phyloP scores from a whole-genome alignment of 129 eudicot genomes.

The Deinandra increscens region DNA sequence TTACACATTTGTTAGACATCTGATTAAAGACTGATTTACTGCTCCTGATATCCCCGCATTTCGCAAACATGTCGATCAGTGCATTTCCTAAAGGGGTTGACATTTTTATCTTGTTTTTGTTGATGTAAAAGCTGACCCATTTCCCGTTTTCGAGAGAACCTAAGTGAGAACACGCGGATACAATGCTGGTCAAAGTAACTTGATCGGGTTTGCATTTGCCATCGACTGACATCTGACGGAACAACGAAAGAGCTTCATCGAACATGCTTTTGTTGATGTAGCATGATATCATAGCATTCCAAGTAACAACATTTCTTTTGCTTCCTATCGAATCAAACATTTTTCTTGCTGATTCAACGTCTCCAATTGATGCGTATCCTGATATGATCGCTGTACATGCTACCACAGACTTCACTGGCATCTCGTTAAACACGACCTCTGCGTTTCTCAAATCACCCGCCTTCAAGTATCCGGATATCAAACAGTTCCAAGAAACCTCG shows the following conservation, averaged over 20 bases:
- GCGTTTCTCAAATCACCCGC: constrained; percentile 46
- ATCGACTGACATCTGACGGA: constrained; percentile 47
- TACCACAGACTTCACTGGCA: constrained; percentile 58
- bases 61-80: constrained; percentile 62
- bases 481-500: constrained; percentile 62
- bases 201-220: constrained; percentile 54
- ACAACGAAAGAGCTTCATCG: constrained; percentile 49
- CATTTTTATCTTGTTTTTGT: constrained; percentile 40
- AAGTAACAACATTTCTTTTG: constrained; percentile 50
- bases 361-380: constrained; percentile 45
- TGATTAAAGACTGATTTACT: constrained; percentile 38
- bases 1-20: constrained; percentile 45
- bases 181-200: constrained; percentile 38
- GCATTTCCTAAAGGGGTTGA: constrained; percentile 59
- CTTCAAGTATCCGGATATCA: constrained; percentile 56
- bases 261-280: constrained; percentile 46
- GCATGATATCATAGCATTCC: constrained; percentile 75
- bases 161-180: constrained; percentile 61
- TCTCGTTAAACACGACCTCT: constrained; percentile 33
- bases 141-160: constrained; percentile 64
- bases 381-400: constrained; percentile 57
- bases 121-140: constrained; percentile 53
- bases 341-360: constrained; percentile 48
- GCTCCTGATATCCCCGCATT: constrained; percentile 62
- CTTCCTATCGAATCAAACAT: constrained; percentile 47